Evolutionary conservation across 2,329 filamentous ascomycete genomes (phyloP), one percentile per base, ranked within the genome.

Genomic region (Botrytis tulipae): DNA sequence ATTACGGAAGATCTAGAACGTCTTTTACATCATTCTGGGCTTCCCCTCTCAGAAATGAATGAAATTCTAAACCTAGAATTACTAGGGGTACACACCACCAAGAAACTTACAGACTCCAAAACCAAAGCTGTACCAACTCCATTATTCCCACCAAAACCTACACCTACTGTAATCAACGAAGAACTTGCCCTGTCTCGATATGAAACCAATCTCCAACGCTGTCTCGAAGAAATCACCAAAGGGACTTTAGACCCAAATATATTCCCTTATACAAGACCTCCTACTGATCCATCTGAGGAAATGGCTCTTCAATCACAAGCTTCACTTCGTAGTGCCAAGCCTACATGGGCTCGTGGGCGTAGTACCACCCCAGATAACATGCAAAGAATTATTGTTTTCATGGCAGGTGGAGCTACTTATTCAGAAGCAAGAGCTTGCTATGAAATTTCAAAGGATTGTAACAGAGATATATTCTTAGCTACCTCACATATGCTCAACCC

Each of bases 401-500:
- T 98, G 87, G 96, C 95, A 1, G 96, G 96, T 66, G 96, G 96
- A 62, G 96, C 96, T 32, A 98, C 96, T 0, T 97, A 95, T 82
- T 94, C 93, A 8, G 96, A 99, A 83, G 88, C 93, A 46, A 90
- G 96, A 42, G 88, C 91, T 20, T 99, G 96, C 83, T 98, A 98
- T 81, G 94, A 98, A 79, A 85, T 95, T 40, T 92, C 93, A 3
- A 87, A 90, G 70, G 85, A 90, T 68, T 90, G 90, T 65, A 90
- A 89, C 70, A 90, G 92, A 76, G 96, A 99, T 78, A 85, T 98
- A n/a, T 93, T 97, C 81, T 88, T 99, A 8, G 89, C 92, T 29
- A 96, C 93, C 0, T 95, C 92, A 37, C 96, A 99, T 81, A 98
- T 99, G 95, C 85, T 97, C 65, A 96, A 91, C 0, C 95, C 96